These are phyloP conservation scores for Labyrinthula sp. DNA, from an alignment of 352 stramenopile genomes.

Conservation along the genomic window DNA sequence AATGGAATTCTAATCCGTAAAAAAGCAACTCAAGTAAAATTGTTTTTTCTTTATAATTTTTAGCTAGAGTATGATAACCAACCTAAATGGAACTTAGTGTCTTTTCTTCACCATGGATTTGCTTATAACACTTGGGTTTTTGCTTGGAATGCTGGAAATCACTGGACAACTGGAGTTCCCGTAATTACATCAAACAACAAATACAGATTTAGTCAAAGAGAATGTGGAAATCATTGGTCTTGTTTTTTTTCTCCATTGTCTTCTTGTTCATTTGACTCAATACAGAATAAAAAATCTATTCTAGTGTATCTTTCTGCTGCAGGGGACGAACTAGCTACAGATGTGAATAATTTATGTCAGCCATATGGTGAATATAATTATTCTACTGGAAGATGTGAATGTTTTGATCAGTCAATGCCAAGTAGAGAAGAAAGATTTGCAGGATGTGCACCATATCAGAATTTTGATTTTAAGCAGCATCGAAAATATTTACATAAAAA, in stretches of 20 bases:
- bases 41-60: too few species aligned
- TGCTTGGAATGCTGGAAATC: slow-evolving; percentile 9
- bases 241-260: slow-evolving; percentile 14
- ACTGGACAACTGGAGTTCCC: slow-evolving; percentile 16
- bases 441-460: too few species aligned
- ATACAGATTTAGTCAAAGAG: slow-evolving; percentile 10
- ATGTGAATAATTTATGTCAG: slow-evolving; percentile 9
- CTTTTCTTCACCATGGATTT: slow-evolving; percentile 20
- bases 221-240: slow-evolving; percentile 12
- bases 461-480: too few species aligned
- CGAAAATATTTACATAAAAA: too few species aligned
- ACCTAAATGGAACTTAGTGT: slow-evolving; percentile 21
- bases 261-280: slow-evolving; percentile 1
- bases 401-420: background rate
- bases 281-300: too few species aligned
- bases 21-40: too few species aligned
- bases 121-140: slow-evolving; percentile 25
- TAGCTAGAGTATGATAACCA: too few species aligned
- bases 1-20: slow-evolving; percentile 2
- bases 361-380: slow-evolving; percentile 11
- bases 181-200: slow-evolving; percentile 17
- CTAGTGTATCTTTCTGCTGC: too few species aligned
- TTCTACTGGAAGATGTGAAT: slow-evolving; percentile 5
- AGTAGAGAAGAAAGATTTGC: too few species aligned
- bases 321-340: too few species aligned